Conservation (phyloP, 2,329 filamentous ascomycete genomes). For the Zymoseptoria ardabiliae region DNA sequence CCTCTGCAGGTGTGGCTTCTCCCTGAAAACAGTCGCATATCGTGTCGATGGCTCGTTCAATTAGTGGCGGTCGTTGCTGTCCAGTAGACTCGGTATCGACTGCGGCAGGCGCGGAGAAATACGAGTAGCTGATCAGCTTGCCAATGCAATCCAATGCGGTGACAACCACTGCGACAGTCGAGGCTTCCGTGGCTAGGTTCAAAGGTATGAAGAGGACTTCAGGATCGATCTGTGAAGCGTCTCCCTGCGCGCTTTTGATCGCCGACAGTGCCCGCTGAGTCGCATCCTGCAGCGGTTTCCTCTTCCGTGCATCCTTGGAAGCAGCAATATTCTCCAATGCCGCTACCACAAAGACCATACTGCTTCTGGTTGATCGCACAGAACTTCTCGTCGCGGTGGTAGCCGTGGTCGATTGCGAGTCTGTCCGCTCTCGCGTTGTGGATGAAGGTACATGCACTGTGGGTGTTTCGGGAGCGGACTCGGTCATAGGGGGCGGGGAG, state of each 20-base stretch:
- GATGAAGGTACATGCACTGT: conserved; percentile 6
- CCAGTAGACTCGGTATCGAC: conserved; percentile 26
- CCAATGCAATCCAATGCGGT: conserved; percentile 95
- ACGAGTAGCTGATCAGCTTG: conserved; percentile 97
- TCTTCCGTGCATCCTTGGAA: conserved; percentile 84
- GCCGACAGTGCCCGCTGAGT: conserved; percentile 74
- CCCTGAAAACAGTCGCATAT: conserved; percentile 99
- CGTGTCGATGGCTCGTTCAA: conserved; percentile 95
- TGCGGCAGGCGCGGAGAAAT: conserved; percentile 67
- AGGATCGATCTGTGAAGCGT: conserved; percentile 74
- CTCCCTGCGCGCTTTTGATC: conserved; percentile 66
- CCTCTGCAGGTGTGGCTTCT: conserved; percentile 82
- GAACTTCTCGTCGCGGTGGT: conserved; percentile 43
- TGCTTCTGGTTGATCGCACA: conserved; percentile 63
- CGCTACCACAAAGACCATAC: conserved; percentile 89
- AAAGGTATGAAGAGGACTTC: conserved; percentile 87
- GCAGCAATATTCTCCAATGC: conserved; percentile 85
- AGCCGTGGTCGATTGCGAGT: conserved; percentile 52
- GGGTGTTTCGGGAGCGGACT: conserved; percentile 16
- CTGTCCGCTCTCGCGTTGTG: conserved; percentile 44
- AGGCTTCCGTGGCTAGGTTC: conserved; percentile 79
- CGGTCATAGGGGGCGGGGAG: not conserved
- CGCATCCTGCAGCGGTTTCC: conserved; percentile 74
- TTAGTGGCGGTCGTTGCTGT: conserved; percentile 57
- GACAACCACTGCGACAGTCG: conserved; percentile 77